Conservation (phyloP, 768 basidiomycete genomes). For the Filobasidium floriforme region DNA sequence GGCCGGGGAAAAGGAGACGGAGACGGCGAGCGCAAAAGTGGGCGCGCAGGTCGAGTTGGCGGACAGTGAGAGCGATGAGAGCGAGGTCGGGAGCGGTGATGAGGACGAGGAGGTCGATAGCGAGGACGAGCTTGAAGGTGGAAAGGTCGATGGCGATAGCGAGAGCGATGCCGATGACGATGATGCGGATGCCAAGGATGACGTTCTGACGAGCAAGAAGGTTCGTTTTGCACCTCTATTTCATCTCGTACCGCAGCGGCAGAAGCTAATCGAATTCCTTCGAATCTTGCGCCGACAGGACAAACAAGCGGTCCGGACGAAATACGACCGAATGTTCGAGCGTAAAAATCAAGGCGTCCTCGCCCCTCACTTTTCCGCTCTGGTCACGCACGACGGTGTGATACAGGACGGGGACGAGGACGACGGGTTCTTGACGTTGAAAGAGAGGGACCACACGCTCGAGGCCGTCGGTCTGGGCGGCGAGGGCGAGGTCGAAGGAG, state of each 20-base stretch:
- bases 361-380: slow-evolving; percentile 79
- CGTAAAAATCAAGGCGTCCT: slow-evolving; percentile 89
- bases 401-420: slow-evolving; percentile 38
- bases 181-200: background rate
- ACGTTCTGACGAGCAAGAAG: background rate
- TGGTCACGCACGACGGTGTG: slow-evolving; percentile 61
- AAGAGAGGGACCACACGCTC: slow-evolving; percentile 79
- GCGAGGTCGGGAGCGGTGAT: slow-evolving; percentile 21
- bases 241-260: background rate
- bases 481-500: background rate
- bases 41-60: slow-evolving; percentile 19
- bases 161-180: slow-evolving; percentile 21
- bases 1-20: slow-evolving; percentile 29
- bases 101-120: slow-evolving; percentile 22
- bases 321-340: slow-evolving; percentile 97
- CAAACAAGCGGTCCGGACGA: slow-evolving; percentile 56
- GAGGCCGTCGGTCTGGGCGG: slow-evolving; percentile 29
- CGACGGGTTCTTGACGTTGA: slow-evolving; percentile 82
- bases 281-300: background rate
- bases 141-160: slow-evolving; percentile 3
- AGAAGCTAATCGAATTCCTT: slow-evolving; percentile 11
- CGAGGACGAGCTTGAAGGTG: slow-evolving; percentile 17
- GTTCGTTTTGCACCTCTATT: too few relatives aligned
- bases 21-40: slow-evolving; percentile 24
- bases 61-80: slow-evolving; percentile 28